These are phyloP conservation scores for Fusarium chlamydosporum DNA, from an alignment of 2,329 filamentous ascomycete species.

Conservation along the genomic window DNA sequence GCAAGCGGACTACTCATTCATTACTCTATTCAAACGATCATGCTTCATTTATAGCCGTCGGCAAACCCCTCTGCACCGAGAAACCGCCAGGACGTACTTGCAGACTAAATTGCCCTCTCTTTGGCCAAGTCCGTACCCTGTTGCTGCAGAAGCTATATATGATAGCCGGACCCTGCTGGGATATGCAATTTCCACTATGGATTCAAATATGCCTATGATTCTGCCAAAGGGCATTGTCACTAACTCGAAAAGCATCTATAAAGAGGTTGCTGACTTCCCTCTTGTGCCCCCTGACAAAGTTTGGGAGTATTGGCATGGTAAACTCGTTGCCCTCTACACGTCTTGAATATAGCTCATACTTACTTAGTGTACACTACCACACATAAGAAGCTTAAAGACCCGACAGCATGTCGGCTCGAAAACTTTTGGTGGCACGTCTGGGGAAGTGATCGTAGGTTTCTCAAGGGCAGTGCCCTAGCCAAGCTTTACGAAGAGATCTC, in stretches of 20 bases:
- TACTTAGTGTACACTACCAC: constrained; percentile 71
- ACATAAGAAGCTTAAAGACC: constrained; percentile 70
- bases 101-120: constrained; percentile 20
- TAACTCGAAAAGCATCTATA: constrained; percentile 67
- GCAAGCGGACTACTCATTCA: constrained; percentile 3
- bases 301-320: constrained; percentile 71
- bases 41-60: constrained; percentile 41
- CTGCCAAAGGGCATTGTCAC: constrained; percentile 71
- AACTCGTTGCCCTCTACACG: constrained; percentile 23
- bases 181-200: constrained; percentile 48
- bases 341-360: constrained; percentile 26
- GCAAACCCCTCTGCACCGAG: constrained; percentile 38
- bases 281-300: constrained; percentile 67
- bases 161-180: constrained; percentile 18
- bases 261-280: constrained; percentile 66
- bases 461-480: constrained; percentile 68
- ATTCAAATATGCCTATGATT: constrained; percentile 59
- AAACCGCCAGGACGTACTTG: constrained; percentile 25
- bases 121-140: constrained; percentile 5
- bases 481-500: constrained; percentile 71
- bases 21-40: constrained; percentile 37
- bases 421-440: constrained; percentile 78
- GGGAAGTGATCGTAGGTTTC: constrained; percentile 68
- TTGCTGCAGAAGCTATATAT: constrained; percentile 15
- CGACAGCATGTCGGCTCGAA: constrained; percentile 73